Evolutionary conservation across 2,329 filamentous ascomycete genomes (phyloP), one percentile per base, ranked within the genome.

Genomic region (Chalaropsis ovoidea): DNA sequence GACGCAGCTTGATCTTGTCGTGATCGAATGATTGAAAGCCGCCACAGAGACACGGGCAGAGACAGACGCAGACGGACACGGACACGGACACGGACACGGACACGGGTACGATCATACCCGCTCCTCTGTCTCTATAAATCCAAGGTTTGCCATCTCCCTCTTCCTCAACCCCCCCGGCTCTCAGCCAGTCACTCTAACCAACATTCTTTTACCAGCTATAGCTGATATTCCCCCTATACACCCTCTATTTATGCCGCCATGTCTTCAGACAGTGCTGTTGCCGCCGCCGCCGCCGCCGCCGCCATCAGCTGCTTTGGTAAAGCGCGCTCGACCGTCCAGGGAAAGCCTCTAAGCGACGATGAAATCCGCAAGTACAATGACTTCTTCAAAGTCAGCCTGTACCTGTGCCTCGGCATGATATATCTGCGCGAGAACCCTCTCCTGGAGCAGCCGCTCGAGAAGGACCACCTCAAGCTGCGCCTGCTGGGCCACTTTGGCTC

Each of bases 401-500:
- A 91, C 72, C 81, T 91, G 62, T 86, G 86, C 69, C 76, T 91
- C 62, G 88, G 87, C 68, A 91, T 92, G 88, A 87, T 92, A 70
- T 91, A 90, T 72, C 82, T 92, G 67, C 82, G 82, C 69, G 80
- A 86, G 47, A 92, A 92, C 69, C 86, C 87, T 15, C 80, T 92
- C 13, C 82, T 92, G 54, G 81, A 81, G 67, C 83, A 90, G 70
- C 86, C 86, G 0, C 79, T 90, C 69, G 83, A 83, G 70, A 76
- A 82, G 41, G 83, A 89, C 64, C 86, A 91, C 72, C 78, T 91
- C 76, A 92, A 92, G 76, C 79, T 82, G 67, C 83, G 88, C 69
- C 78, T 91, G 8, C 78, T 92, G 1, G 88, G 88, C 47, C 88
- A 92, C 73, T 92, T 89, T 80, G 88, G 88, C 64, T 89, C 86